phyloP scores from a whole-genome alignment of 148 eudicot species.

The Salicornia ramosissima region DNA sequence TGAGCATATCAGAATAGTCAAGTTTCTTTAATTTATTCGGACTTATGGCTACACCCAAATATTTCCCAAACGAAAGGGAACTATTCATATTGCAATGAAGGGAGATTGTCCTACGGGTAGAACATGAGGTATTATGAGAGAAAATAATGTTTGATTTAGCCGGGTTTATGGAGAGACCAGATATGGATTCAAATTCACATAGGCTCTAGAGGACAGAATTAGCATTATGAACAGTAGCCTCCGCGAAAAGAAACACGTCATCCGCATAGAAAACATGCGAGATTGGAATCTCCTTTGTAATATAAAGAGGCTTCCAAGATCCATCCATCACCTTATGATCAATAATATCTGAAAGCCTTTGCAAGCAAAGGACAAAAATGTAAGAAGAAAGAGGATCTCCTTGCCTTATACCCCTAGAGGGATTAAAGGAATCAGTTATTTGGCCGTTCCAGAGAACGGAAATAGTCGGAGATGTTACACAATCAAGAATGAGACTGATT shows the following conservation, averaged over 20 bases:
- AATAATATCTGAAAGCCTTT: neutral
- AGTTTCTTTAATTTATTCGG: neutral
- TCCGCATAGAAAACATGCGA: too few species aligned
- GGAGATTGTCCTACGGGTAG: too few species aligned
- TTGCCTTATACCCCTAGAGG: neutral
- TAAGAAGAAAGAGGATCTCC: slow-evolving; percentile 10
- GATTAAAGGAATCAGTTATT: neutral
- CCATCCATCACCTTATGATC: rapidly evolving
- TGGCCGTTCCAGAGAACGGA: neutral
- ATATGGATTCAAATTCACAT: neutral
- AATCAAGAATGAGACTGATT: neutral
- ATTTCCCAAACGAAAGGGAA: too few species aligned
- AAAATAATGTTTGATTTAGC: too few species aligned
- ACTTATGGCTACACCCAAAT: too few species aligned
- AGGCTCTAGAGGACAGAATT: neutral
- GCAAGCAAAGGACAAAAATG: slow-evolving; percentile 1
- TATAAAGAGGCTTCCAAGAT: neutral
- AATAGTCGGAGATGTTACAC: neutral
- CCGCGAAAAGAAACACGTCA: neutral
- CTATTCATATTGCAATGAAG: too few species aligned
- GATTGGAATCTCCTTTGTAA: neutral
- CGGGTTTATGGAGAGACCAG: too few species aligned
- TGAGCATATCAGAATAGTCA: neutral
- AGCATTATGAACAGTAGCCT: neutral
- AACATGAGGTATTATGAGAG: too few species aligned